These are phyloP conservation scores for Rhizophlyctis rosea DNA, from an alignment of 192 early-diverging fungal species.

Conservation along the genomic window DNA sequence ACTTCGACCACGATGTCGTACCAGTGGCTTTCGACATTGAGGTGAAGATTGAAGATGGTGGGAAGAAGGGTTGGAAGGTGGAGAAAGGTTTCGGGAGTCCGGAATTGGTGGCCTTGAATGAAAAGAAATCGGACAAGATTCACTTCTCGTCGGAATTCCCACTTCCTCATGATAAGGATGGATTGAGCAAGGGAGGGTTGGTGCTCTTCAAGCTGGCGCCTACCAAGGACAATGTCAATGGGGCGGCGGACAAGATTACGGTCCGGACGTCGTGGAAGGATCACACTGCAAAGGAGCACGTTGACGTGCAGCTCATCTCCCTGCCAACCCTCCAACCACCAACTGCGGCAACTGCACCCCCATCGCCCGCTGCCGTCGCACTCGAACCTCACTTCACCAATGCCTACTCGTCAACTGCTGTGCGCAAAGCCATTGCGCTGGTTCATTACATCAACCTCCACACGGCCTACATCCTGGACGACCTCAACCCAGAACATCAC, in stretches of 20 bases:
- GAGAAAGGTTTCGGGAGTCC: not conserved
- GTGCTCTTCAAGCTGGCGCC: not conserved
- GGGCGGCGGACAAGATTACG: not conserved
- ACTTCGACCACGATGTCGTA: not conserved
- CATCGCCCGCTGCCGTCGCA: too few relatives aligned
- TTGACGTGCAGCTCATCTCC: too few relatives aligned
- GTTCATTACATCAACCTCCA: too few relatives aligned
- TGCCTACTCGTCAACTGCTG: too few relatives aligned
- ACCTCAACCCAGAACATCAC: too few relatives aligned
- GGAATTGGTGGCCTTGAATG: not conserved
- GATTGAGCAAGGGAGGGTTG: not conserved
- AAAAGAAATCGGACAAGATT: not conserved
- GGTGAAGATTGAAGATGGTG: not conserved
- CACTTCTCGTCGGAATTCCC: slow-evolving; percentile 1
- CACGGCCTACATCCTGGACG: too few relatives aligned
- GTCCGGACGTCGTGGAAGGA: not conserved
- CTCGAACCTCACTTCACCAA: too few relatives aligned
- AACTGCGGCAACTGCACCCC: too few relatives aligned
- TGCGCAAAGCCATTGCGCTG: too few relatives aligned
- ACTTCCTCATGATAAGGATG: not conserved
- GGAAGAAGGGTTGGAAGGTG: not conserved
- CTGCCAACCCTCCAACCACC: too few relatives aligned
- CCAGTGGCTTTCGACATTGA: not conserved
- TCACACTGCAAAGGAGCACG: not conserved
- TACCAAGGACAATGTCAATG: not conserved